These are phyloP conservation scores for Funneliformis geosporum DNA, from an alignment of 192 early-diverging fungal genomes.

Conservation along the genomic window DNA sequence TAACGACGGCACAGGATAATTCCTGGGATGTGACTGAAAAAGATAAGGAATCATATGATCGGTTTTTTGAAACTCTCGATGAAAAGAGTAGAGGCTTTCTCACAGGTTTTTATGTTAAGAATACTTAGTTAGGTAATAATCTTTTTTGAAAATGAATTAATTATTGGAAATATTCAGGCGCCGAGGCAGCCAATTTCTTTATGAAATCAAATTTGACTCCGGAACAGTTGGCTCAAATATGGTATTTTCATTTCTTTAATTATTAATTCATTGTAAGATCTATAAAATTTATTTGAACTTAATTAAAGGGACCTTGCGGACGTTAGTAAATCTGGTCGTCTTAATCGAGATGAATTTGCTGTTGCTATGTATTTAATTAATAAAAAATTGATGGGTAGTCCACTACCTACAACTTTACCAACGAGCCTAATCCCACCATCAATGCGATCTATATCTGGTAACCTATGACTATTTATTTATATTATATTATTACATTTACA, in stretches of 20 bases:
- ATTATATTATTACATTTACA: background rate
- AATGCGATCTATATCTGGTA: slow-evolving; percentile 36
- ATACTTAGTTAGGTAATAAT: background rate
- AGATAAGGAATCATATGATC: slow-evolving; percentile 74
- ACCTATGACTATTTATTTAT: slow-evolving; percentile 6
- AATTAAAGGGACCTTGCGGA: slow-evolving; percentile 66
- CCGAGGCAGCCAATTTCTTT: slow-evolving; percentile 77
- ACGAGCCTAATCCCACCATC: slow-evolving; percentile 59
- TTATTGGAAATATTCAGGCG: slow-evolving; percentile 46
- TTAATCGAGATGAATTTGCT: slow-evolving; percentile 74
- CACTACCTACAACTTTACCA: slow-evolving; percentile 60
- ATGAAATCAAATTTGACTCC: slow-evolving; percentile 75
- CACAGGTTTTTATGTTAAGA: slow-evolving; percentile 50
- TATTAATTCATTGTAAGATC: background rate
- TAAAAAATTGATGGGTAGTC: slow-evolving; percentile 52
- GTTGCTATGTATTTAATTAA: slow-evolving; percentile 82
- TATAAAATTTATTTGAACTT: slow-evolving; percentile 44
- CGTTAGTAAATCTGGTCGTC: slow-evolving; percentile 57
- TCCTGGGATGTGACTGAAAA: slow-evolving; percentile 77
- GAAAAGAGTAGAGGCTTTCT: slow-evolving; percentile 59
- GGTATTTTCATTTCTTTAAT: slow-evolving; percentile 37
- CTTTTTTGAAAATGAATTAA: background rate
- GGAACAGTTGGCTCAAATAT: slow-evolving; percentile 71
- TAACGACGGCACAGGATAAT: background rate
- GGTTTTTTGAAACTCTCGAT: slow-evolving; percentile 79